Base-by-base conservation (phyloP, 176 grass and related monocot species). In the Rhipidocladum racemiflorum region DNA sequence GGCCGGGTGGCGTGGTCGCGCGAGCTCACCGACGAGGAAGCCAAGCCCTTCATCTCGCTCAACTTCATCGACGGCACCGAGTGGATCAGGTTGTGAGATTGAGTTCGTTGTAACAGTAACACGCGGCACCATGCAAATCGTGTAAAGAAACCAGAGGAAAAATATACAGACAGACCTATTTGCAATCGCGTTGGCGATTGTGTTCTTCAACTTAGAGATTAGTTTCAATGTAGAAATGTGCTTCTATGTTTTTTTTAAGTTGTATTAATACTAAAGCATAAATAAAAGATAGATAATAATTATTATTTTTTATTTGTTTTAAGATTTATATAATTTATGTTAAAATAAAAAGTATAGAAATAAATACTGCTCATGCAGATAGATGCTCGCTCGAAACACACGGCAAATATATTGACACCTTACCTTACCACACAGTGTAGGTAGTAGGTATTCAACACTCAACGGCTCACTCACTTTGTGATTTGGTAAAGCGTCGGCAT, bases 1-100 rank as follows among this genome's bases (percentile, higher is more conserved):
- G 85, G 92, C 25, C 40, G 96, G 68, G 91, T 99, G 60, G 72
- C 90, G 20, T 99, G 93, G 92, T 95, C 96, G 18, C 67, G 92
- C 85, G 93, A 99, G 87, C 91, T 99, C 75, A 95, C 92, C n/a
- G 89, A 95, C 75, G 85, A 93, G 61, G 96, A 95, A 77, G 96
- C 91, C 55, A 95, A 93, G 82, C 96, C 88, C 0, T 99, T 99
- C 78, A 93, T 99, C 56, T 87, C 89, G 4, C 84, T 95, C 55
- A 88, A 46, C 78, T 99, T 99, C 82, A 93, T 99, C 35, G 93
- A 95, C 32, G 96, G 96, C 0, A 55, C 78, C 20, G 39, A 99
- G 83, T 99, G 96, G 92, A 38, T 99, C 79, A 78, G 14, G 68
- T 74, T 93, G 79, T 95, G 32, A 81, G 7, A 36, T 13, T 39